A percentile compares a stretch with the other conserved stretches of the same genome.
These are phyloP conservation scores for Backusella westeae DNA, from an alignment of 192 early-diverging fungal genomes.

Conservation along the genomic window DNA sequence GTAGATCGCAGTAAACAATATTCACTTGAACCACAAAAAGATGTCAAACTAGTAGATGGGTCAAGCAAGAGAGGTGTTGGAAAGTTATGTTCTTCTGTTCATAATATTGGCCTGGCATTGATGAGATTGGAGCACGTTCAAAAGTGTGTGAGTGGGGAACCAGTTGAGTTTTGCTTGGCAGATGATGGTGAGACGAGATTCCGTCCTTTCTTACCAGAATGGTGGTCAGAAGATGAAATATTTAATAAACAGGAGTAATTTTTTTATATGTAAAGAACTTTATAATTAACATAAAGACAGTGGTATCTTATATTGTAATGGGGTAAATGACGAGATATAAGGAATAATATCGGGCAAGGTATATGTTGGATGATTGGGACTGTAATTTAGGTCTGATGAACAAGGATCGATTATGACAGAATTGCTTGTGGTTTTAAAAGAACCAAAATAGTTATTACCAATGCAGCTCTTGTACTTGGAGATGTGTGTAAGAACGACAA, in stretches of 20 bases:
- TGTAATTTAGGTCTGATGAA: background rate
- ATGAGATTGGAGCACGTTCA: slow-evolving; percentile 77
- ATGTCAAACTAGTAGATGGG: slow-evolving; percentile 32
- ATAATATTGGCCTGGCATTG: slow-evolving; percentile 87
- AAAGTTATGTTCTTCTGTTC: slow-evolving; percentile 58
- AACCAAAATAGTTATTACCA: background rate
- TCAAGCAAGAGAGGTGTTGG: slow-evolving; percentile 57
- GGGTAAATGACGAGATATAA: background rate
- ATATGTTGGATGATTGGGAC: background rate
- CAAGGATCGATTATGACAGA: background rate
- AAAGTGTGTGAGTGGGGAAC: background rate
- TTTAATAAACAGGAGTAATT: background rate
- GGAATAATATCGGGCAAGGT: too few species aligned
- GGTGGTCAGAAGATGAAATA: slow-evolving; percentile 20
- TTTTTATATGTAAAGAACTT: background rate
- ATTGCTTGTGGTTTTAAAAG: background rate
- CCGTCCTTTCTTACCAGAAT: slow-evolving; percentile 23
- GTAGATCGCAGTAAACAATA: slow-evolving; percentile 12
- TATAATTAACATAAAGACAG: background rate
- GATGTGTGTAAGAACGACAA: background rate
- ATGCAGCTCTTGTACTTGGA: slow-evolving; percentile 9
- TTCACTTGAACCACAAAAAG: slow-evolving; percentile 27
- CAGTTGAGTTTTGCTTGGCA: background rate
- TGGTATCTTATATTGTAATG: background rate
- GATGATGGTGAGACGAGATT: slow-evolving; percentile 7